Evolutionary conservation across 108 stramenopile genomes (phyloP).

Genomic region (Licmophora abbreviata): DNA sequence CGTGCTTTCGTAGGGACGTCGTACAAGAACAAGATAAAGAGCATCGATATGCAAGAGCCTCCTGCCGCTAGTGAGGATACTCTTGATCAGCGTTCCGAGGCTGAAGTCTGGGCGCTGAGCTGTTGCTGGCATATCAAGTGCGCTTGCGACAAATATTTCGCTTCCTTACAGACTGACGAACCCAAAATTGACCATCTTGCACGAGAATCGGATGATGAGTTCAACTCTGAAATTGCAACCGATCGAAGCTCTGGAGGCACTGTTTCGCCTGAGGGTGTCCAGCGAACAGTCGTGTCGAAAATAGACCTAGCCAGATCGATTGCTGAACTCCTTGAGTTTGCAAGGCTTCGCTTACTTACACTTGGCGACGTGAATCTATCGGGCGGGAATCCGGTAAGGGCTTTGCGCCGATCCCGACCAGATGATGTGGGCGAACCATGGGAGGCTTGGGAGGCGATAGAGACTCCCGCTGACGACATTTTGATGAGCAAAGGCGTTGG

Average conservation of each 20-base stretch:
- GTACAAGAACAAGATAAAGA: slow-evolving; percentile 22
- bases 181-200: too few relatives aligned
- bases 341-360: slow-evolving; percentile 48
- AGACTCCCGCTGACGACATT: slow-evolving; percentile 9
- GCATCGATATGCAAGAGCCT: slow-evolving; percentile 7
- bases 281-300: not conserved
- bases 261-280: too few relatives aligned
- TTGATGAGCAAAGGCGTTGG: too few relatives aligned
- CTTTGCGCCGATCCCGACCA: slow-evolving; percentile 25
- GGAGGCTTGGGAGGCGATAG: slow-evolving; percentile 45
- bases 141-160: slow-evolving; percentile 14
- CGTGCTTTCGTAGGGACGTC: slow-evolving; percentile 43
- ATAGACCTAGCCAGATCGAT: slow-evolving; percentile 45
- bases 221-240: too few relatives aligned
- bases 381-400: slow-evolving; percentile 37
- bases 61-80: slow-evolving; percentile 12
- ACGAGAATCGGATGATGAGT: too few relatives aligned
- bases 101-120: slow-evolving; percentile 55
- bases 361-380: slow-evolving; percentile 41
- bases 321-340: slow-evolving; percentile 60
- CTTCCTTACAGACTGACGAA: too few relatives aligned
- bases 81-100: slow-evolving; percentile 21
- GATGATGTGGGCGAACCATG: slow-evolving; percentile 43
- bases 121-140: slow-evolving; percentile 76
- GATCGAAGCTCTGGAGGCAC: too few relatives aligned